These are phyloP conservation scores for Murraya koenigii DNA, from an alignment of 345 rosid genomes.

Conservation along the genomic window DNA sequence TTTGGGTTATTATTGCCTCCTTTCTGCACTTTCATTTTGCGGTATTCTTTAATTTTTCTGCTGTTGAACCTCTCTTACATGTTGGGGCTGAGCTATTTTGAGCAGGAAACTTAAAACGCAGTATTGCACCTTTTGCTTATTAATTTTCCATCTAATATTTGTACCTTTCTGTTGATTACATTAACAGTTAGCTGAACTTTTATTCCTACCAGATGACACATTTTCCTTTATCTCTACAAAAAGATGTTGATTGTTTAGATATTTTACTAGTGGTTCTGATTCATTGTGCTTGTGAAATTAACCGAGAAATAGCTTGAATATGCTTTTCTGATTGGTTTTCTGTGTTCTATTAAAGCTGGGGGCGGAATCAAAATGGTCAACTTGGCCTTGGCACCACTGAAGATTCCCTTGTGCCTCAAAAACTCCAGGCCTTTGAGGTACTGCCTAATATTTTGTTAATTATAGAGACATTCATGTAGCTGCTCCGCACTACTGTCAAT, in stretches of 20 bases:
- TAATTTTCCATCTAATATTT: background rate
- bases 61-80: background rate
- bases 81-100: background rate
- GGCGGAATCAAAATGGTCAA: constrained; percentile 98
- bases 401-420: constrained; percentile 88
- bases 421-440: constrained; percentile 90
- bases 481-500: constrained; percentile 1
- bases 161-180: background rate
- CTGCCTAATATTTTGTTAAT: background rate
- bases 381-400: constrained; percentile 91
- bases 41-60: background rate
- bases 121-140: background rate
- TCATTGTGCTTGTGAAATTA: background rate
- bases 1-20: background rate
- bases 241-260: background rate
- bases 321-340: constrained; percentile 7
- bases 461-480: background rate
- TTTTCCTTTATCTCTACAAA: background rate
- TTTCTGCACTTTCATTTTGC: background rate
- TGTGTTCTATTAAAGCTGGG: constrained; percentile 66
- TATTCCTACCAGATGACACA: background rate
- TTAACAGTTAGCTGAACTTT: background rate
- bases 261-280: background rate
- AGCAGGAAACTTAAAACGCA: background rate
- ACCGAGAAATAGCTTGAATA: background rate